phyloP scores from a whole-genome alignment of 805 yeast genomes.

The Wickerhamiella australiensis region DNA sequence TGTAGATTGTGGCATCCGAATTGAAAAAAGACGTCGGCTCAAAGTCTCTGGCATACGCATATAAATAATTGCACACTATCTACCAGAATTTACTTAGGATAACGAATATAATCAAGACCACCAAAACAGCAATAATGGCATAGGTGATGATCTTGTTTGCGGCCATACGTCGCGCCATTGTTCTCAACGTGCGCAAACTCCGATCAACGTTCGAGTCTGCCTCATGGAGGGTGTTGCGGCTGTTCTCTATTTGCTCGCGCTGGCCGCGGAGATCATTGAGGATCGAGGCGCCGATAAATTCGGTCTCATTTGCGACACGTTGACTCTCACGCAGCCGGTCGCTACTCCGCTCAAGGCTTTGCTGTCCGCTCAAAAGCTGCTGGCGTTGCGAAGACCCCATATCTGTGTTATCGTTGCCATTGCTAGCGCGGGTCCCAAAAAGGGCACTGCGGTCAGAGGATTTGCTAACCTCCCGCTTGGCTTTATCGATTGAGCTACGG shows the following conservation, averaged over 20 bases:
- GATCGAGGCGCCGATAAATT: constrained; percentile 79
- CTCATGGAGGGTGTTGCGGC: constrained; percentile 73
- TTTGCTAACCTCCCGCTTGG: constrained; percentile 48
- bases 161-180: constrained; percentile 85
- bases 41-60: no score
- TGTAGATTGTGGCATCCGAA: no score
- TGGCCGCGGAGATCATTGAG: constrained; percentile 81
- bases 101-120: constrained; percentile 69
- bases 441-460: constrained; percentile 60
- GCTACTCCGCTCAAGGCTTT: constrained; percentile 67
- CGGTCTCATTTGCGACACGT: constrained; percentile 85
- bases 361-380: constrained; percentile 62
- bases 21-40: no score
- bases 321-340: constrained; percentile 80
- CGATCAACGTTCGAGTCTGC: constrained; percentile 92
- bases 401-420: constrained; percentile 26
- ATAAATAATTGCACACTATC: constrained; percentile 12
- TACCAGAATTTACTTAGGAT: constrained; percentile 69
- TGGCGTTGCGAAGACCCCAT: constrained; percentile 60
- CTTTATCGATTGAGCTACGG: constrained; percentile 43
- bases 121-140: constrained; percentile 79
- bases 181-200: constrained; percentile 69
- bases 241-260: constrained; percentile 78
- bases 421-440: constrained; percentile 40
- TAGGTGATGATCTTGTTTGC: constrained; percentile 84